phyloP scores from a whole-genome alignment of 2,329 filamentous ascomycete genomes.

The Nemania abortiva region DNA sequence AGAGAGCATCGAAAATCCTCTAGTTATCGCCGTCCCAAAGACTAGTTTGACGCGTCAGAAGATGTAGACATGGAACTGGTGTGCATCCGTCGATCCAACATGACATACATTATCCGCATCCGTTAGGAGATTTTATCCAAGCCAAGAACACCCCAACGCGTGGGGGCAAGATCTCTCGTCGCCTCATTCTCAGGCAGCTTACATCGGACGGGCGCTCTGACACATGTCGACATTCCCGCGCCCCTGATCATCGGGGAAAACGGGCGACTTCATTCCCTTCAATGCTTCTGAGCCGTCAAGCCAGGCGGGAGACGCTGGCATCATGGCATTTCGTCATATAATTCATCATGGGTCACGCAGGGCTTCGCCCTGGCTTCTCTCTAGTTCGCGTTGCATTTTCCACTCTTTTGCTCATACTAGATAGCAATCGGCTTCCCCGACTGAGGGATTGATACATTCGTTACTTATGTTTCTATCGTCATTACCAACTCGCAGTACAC shows the following conservation, averaged over 20 bases:
- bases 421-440: conserved; percentile 7
- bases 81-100: conserved; percentile 36
- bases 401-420: not conserved
- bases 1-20: too few relatives aligned
- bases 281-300: conserved; percentile 5
- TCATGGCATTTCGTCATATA: conserved; percentile 21
- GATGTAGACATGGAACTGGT: not conserved
- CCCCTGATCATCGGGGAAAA: conserved; percentile 34
- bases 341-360: not conserved
- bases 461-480: not conserved
- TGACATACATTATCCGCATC: conserved; percentile 32
- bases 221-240: conserved; percentile 13
- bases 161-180: not conserved
- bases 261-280: conserved; percentile 1
- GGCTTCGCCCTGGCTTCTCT: conserved; percentile 12
- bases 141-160: conserved; percentile 3
- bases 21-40: not conserved
- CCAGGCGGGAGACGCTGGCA: conserved; percentile 8
- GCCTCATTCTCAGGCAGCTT: conserved; percentile 11
- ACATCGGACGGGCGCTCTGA: conserved; percentile 9
- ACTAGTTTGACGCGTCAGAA: not conserved
- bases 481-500: not conserved
- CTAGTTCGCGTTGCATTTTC: conserved; percentile 11
- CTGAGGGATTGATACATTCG: not conserved
- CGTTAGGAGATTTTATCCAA: conserved; percentile 27